phyloP scores from a whole-genome alignment of 345 rosid species.

The Corchorus capsularis region DNA sequence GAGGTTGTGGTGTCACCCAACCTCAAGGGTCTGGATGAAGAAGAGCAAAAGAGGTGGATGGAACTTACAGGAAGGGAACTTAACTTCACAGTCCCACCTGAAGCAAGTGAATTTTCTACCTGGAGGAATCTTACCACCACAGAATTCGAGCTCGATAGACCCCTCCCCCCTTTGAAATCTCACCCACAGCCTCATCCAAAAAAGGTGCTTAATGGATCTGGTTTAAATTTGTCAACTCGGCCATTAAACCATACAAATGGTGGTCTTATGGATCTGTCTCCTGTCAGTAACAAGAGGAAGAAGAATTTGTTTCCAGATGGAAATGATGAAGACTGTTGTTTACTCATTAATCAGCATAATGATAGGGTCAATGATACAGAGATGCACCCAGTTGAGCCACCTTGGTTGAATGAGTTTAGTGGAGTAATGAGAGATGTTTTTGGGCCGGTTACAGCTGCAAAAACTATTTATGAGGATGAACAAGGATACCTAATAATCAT shows the following conservation, averaged over 20 bases:
- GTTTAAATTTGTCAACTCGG: slow-evolving; percentile 80
- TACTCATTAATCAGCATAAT: slow-evolving; percentile 48
- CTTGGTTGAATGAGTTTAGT: slow-evolving; percentile 75
- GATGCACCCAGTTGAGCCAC: slow-evolving; percentile 65
- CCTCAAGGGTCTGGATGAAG: slow-evolving; percentile 76
- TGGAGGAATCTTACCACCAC: slow-evolving; percentile 93
- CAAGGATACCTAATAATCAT: slow-evolving; percentile 79
- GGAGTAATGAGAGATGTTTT: slow-evolving; percentile 78
- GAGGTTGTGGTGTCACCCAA: slow-evolving; percentile 77
- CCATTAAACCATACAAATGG: slow-evolving; percentile 64
- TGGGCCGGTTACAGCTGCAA: slow-evolving; percentile 95
- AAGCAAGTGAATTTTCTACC: slow-evolving; percentile 86
- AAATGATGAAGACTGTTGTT: slow-evolving; percentile 61
- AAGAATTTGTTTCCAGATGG: slow-evolving; percentile 74
- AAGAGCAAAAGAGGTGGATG: slow-evolving; percentile 85
- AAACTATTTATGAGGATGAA: slow-evolving; percentile 90
- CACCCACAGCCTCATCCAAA: slow-evolving; percentile 53
- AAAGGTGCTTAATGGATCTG: slow-evolving; percentile 83
- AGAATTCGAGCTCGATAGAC: slow-evolving; percentile 92
- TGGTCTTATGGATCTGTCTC: slow-evolving; percentile 67
- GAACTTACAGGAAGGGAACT: slow-evolving; percentile 90
- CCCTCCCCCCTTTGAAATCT: slow-evolving; percentile 53
- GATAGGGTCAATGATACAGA: slow-evolving; percentile 54
- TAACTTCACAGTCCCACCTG: slow-evolving; percentile 70
- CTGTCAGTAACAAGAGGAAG: slow-evolving; percentile 72